These are phyloP conservation scores for Blastocladiella emersonii DNA, from an alignment of 371 early-diverging fungal species.

Conservation along the genomic window DNA sequence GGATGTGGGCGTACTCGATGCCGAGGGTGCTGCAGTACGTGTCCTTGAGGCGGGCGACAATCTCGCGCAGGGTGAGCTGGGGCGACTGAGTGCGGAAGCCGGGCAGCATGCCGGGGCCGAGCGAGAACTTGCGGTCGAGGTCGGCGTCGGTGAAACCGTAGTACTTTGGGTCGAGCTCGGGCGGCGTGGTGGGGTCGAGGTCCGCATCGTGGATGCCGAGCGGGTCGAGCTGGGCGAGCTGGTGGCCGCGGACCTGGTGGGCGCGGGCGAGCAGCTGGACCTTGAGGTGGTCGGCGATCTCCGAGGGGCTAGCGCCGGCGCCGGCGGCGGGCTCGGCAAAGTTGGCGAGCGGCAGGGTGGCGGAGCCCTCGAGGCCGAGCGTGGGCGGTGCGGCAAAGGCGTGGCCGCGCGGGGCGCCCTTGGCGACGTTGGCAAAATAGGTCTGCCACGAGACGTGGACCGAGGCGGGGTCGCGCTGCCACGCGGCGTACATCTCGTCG, in stretches of 20 bases:
- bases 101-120: conserved; percentile 91
- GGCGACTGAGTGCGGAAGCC: conserved; percentile 42
- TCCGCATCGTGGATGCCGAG: conserved; percentile 62
- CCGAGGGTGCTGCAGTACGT: conserved; percentile 88
- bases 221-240: conserved; percentile 85
- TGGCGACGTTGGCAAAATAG: conserved; percentile 81
- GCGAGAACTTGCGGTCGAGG: conserved; percentile 72
- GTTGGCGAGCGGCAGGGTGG: conserved; percentile 47
- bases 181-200: conserved; percentile 35
- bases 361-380: conserved; percentile 43
- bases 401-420: conserved; percentile 49
- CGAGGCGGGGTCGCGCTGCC: conserved; percentile 74
- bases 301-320: conserved; percentile 25
- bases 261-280: conserved; percentile 93
- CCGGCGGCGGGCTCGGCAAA: conserved; percentile 19
- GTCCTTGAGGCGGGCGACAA: conserved; percentile 59
- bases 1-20: conserved; percentile 94
- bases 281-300: conserved; percentile 91
- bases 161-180: conserved; percentile 70
- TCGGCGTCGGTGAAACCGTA: conserved; percentile 90
- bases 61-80: conserved; percentile 70
- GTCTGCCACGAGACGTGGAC: conserved; percentile 95
- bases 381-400: conserved; percentile 73
- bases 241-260: conserved; percentile 93
- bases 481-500: conserved; percentile 91